Evolutionary conservation across 768 basidiomycete species (phyloP), one percentile per base, ranked within the genome.

Genomic region (Termitomyces sp.): DNA sequence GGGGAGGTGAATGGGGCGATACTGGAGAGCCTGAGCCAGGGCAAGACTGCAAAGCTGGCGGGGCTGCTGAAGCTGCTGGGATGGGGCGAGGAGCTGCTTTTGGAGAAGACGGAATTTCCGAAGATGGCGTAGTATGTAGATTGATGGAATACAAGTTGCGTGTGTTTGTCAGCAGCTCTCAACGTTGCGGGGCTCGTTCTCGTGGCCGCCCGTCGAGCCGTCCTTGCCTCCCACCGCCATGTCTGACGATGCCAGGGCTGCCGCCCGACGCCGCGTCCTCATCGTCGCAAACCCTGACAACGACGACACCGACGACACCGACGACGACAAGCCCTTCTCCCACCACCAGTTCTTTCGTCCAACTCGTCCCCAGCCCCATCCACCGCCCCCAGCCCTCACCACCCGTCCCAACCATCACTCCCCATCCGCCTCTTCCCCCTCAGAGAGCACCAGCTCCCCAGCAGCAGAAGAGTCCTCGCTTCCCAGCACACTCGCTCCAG

Each of bases 1-100:
- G 88, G 91, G 22, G 94, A 96, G 76, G 88, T 98, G 71, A 99
- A 99, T 70, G 90, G 92, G 1, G 96, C 96, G 36, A 96, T 99
- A 58, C 77, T 99, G 70, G 92, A 95, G 69, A 91, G 90, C 69
- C 79, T 94, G 63, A 91, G 94, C 66, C 93, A 98, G 68, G 94
- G 94, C 0, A 91, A 90, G 71, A 92, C 96, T 71, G 92, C 96
- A 59, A 97, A 96, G 75, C 76, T 98, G 55, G 85, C 89, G 33
- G 88, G 87, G 18, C 71, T 98, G 70, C 74, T 98, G 73, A 87
- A 90, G 75, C 78, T 97, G 66, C 78, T 96, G 67, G 85, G 84
- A 50, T 98, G 95, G 94, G 95, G 93, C 0, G 94, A 96, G 77
- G 80, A 78, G 53, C 76, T 89, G 81, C 74, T 96, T 66, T 83